Conservation (phyloP, 441 rosid genomes). For the Gossypium schwendimanii region DNA sequence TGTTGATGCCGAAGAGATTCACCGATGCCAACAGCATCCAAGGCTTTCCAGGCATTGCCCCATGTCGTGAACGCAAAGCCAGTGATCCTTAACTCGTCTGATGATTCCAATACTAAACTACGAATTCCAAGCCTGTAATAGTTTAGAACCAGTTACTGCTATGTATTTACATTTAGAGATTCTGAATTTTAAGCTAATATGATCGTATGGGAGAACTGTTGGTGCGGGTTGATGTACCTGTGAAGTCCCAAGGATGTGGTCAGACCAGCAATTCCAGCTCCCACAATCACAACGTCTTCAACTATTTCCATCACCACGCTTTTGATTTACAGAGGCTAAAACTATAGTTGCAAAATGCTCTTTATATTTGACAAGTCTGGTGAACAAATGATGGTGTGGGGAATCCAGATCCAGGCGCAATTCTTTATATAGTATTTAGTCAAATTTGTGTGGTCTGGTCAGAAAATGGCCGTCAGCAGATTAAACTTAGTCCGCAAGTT, state of each 20-base stretch:
- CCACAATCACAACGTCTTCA: conserved; percentile 47
- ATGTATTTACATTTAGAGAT: no score
- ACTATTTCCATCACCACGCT: conserved; percentile 15
- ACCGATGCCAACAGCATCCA: conserved; percentile 55
- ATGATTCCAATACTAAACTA: conserved; percentile 63
- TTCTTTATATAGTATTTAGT: not conserved
- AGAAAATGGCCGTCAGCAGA: not conserved
- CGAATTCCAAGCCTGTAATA: conserved; percentile 47
- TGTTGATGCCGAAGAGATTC: conserved; percentile 44
- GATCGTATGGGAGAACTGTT: not conserved
- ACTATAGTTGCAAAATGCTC: not conserved
- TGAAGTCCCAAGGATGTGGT: conserved; percentile 66
- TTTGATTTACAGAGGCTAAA: not conserved
- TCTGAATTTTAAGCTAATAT: no score
- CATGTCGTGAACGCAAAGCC: conserved; percentile 52
- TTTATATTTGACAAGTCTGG: not conserved
- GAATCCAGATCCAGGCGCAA: not conserved
- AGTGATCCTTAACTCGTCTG: conserved; percentile 42
- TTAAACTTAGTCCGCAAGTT: not conserved
- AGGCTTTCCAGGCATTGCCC: conserved; percentile 72
- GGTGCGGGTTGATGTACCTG: conserved; percentile 25
- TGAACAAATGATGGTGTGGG: not conserved
- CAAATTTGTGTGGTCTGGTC: not conserved
- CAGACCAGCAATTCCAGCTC: conserved; percentile 77
- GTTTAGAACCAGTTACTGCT: not conserved